Conservation (phyloP, 371 early-diverging fungal species). For the Mucor irregularis region DNA sequence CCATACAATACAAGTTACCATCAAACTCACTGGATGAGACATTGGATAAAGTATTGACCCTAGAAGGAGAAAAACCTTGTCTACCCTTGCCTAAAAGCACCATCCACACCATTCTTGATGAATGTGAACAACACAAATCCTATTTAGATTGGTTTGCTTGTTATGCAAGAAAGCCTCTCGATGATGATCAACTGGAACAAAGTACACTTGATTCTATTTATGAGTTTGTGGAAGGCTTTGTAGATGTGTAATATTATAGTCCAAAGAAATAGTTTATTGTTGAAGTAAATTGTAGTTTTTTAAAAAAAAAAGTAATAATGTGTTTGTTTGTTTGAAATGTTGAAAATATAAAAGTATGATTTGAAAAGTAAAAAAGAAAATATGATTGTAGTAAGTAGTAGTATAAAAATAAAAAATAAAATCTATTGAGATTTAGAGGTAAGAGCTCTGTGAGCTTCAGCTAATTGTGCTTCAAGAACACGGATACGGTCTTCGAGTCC, state of each 20-base stretch:
- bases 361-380: not conserved
- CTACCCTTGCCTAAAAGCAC: not conserved
- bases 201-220: conserved; percentile 25
- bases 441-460: conserved; percentile 67
- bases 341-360: no score
- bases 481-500: conserved; percentile 69
- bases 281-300: not conserved
- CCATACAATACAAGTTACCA: conserved; percentile 24
- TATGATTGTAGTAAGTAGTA: not conserved
- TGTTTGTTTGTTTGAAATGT: no score
- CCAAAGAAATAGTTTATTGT: no score
- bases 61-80: no score
- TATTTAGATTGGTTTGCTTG: conserved; percentile 40
- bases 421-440: conserved; percentile 19
- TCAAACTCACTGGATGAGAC: not conserved
- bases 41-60: no score
- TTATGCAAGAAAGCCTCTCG: conserved; percentile 38
- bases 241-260: conserved; percentile 17
- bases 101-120: conserved; percentile 18
- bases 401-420: conserved; percentile 8
- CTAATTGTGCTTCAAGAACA: conserved; percentile 71
- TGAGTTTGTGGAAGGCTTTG: conserved; percentile 28
- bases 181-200: conserved; percentile 14
- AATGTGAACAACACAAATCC: conserved; percentile 34
- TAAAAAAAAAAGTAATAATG: not conserved